phyloP scores from a whole-genome alignment of 2,329 filamentous ascomycete species.

The Alternaria angustiovoidea region DNA sequence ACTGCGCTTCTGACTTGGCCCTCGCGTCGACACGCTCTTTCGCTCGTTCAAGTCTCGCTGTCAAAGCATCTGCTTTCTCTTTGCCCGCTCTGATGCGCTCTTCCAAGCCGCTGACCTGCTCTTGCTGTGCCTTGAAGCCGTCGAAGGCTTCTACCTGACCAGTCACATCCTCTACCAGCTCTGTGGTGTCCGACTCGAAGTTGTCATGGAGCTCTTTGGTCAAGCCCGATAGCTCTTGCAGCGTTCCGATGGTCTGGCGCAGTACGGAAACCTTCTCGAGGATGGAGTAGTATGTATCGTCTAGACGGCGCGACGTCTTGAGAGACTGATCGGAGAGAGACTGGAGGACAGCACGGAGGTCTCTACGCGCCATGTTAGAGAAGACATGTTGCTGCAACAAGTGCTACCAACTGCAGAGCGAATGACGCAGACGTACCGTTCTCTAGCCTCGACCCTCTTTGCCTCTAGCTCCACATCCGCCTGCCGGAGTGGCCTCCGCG shows the following conservation, averaged over 20 bases:
- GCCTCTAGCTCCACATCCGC: conserved; percentile 52
- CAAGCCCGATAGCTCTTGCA: conserved; percentile 72
- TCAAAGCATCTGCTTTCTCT: conserved; percentile 66
- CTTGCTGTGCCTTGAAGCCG: conserved; percentile 71
- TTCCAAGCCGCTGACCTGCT: conserved; percentile 69
- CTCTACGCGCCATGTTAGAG: conserved; percentile 39
- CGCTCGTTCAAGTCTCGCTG: conserved; percentile 70
- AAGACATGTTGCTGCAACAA: neutral
- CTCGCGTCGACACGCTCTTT: conserved; percentile 71
- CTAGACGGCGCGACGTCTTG: conserved; percentile 70
- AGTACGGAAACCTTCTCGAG: conserved; percentile 72
- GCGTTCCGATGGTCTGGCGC: conserved; percentile 68
- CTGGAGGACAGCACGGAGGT: conserved; percentile 53
- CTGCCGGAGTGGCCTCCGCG: conserved; percentile 44
- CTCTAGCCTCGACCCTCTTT: conserved; percentile 45
- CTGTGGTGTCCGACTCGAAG: conserved; percentile 68
- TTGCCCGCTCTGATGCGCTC: conserved; percentile 68
- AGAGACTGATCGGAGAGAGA: conserved; percentile 67
- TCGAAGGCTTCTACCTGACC: conserved; percentile 68
- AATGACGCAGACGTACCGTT: conserved; percentile 42
- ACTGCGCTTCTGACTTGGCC: conserved; percentile 71
- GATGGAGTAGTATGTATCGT: conserved; percentile 77
- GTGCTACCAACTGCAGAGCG: neutral
- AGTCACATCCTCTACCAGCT: conserved; percentile 67
- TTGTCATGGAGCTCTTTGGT: conserved; percentile 65